Evolutionary conservation across 2,329 filamentous ascomycete genomes (phyloP).

Genomic region (Pleoardoris graminearum): DNA sequence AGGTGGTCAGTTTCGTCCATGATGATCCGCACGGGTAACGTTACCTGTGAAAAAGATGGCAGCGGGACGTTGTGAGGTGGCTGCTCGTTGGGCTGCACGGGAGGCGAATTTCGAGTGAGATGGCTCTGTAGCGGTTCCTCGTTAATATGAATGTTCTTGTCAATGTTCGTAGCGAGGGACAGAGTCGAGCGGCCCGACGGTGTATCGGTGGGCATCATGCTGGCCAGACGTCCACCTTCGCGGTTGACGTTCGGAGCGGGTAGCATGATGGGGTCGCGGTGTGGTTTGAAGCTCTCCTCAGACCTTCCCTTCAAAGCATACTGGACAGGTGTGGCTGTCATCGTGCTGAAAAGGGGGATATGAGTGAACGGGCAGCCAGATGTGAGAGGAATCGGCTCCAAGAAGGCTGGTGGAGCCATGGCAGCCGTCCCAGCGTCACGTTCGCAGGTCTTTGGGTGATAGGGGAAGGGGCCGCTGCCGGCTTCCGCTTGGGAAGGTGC

Average conservation of each 20-base stretch:
- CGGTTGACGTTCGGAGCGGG: background rate
- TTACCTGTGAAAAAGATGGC: constrained; percentile 39
- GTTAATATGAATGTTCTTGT: background rate
- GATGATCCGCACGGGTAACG: too few relatives aligned
- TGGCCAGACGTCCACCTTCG: background rate
- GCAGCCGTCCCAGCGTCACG: background rate
- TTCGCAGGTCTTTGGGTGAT: background rate
- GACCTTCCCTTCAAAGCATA: background rate
- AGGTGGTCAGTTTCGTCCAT: constrained; percentile 9
- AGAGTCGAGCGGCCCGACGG: background rate
- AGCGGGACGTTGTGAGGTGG: constrained; percentile 25
- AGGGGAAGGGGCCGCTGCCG: background rate
- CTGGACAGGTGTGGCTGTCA: background rate
- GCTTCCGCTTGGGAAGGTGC: background rate
- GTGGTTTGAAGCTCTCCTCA: background rate
- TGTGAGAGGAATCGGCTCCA: background rate
- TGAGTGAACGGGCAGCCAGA: background rate
- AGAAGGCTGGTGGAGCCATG: background rate
- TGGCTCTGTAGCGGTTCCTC: constrained; percentile 25
- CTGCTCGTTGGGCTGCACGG: constrained; percentile 39
- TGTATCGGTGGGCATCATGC: background rate
- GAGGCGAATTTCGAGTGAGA: constrained; percentile 37
- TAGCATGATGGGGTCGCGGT: background rate
- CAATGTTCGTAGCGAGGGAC: background rate
- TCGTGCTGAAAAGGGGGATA: background rate